Base-by-base conservation (phyloP, 495 filamentous ascomycete genomes). In the Xylaria flabelliformis region DNA sequence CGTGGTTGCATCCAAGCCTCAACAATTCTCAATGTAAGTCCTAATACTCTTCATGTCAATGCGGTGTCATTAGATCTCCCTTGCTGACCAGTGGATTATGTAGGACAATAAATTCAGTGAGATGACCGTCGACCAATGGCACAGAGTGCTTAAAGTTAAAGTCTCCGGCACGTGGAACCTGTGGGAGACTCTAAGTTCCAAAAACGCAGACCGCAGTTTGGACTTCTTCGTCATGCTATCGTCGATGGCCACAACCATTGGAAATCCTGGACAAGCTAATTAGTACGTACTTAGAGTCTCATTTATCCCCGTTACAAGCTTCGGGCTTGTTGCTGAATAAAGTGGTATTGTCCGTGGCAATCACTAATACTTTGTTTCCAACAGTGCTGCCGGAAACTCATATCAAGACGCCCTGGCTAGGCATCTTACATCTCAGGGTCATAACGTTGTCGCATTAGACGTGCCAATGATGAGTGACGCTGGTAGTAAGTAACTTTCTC, bases 401-500 rank as follows among this genome's bases (percentile, higher is more conserved):
- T 59, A 59, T 10, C 55, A 59, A 19, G 29, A 29, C 12, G 29
- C 29, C 55, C 55, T 59, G 1, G 21, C 55, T 36, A 56, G 53
- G 1, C 15, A 59, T n/a, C 26, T 59, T 59, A 8, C 29, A 36
- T 59, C 55, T 36, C 34, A 5, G n/a, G 58, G 58, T 13, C 34
- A 62, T 24, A 41, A 62, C 34, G n/a, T 62, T 24, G 19, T 62
- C 34, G 32, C 58, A 9, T 41, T 41, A n/a, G 36, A 39, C 34
- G 58, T 62, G 58, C 58, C 58, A 62, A 62, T 21, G 19, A 62
- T 62, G 36, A 24, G 36, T 41, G 58, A 62, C 19, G 19, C 32
- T 21, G 34, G 34, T 12, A 62, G 42, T 46, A 17, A 46, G 42
- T 46, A 46, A 17, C 15, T 17, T 2, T 2, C 26, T 29, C 26